Evolutionary conservation across 129 eudicot species (phyloP), one percentile per base, ranked within the genome.

Genomic region (Artemisia argyi): DNA sequence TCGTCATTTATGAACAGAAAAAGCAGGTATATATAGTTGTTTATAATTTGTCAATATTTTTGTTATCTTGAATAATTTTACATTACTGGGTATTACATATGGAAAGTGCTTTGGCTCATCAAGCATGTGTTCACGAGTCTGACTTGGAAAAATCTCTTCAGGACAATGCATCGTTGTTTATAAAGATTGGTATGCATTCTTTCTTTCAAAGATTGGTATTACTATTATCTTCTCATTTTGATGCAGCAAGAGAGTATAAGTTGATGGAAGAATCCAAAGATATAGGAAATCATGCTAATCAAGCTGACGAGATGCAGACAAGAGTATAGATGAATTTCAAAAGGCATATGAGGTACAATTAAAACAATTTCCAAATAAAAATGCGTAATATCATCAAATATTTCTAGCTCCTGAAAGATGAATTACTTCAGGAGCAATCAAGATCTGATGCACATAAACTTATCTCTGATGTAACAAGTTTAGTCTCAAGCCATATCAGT

Each of bases 111-210:
- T 69, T 95, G 22, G 22, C 22, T 20, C 22, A 20, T 20, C 22
- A 20, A 20, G 22, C 22, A 58, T 90, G 99, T 75, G 83, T 79
- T 16, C 79, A 90, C 32, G 89, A 94, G 13, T 87, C 96, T 24
- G 97, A 95, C 76, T 20, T 20, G 22, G 22, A 95, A 73, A 95
- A 95, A 73, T 78, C 97, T 66, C 84, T 86, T 32, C 80, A 86
- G 71, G 97, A 95, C 74, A 95, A 95, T 80, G 94, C 91, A 53
- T 90, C 96, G 10, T 74, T 95, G 58, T 83, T 78, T 74, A 79
- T 76, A 73, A 95, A 90, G 80, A 95, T 95, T 54, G 96, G 99
- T 90, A 83, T 22, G 77, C 17, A 14, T 24, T 73, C 30, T 69
- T 68, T 68, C 28, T 28, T 42, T n/a, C n/a, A n/a, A n/a, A n/a